Evolutionary conservation across 75 land plant species (phyloP), one percentile per base, ranked within the genome.

Genomic region (Sequoia sempervirens): DNA sequence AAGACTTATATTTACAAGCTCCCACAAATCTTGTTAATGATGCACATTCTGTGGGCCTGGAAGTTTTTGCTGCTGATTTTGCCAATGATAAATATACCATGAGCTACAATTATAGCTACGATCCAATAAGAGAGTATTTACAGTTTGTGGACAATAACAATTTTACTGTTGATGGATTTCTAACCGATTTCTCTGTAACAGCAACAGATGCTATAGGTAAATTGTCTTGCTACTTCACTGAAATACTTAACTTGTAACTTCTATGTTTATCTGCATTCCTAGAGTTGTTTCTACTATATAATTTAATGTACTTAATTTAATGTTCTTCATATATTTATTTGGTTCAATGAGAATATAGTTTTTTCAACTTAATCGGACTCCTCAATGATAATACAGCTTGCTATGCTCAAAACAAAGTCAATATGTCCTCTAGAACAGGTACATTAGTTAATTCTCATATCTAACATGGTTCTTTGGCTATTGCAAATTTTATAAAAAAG

Each of bases 111-210:
- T 97, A 91, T 84, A 94, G 94, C 75, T 95, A 88, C 82, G 92
- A 97, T 85, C 98, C 99, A 38, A 82, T 97, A n/a, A 80, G 80
- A 26, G 95, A 97, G 75, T 87, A 81, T 76, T 54, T 94, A 45
- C 54, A 81, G 37, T 97, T 83, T 83, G 68, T 94, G 54, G 93
- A 90, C 84, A 88, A 90, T 82, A 84, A 88, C 18, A 72, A 75
- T 20, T 93, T 96, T 83, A 41, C 91, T 73, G 94, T 97, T 78
- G 97, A 95, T 90, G 99, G 99, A 23, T 85, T 95, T 40, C 38
- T 95, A 38, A 68, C 95, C 12, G 98, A 97, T 84, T 97, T 94
- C 84, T 98, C 99, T 34, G 84, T 90, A 37, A 95, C 96, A 80
- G 88, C 98, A 79, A 89, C 98, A 34, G 91, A 83, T 74, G 93